phyloP scores from a whole-genome alignment of 371 early-diverging fungal species.

The Mucor racemosus region DNA sequence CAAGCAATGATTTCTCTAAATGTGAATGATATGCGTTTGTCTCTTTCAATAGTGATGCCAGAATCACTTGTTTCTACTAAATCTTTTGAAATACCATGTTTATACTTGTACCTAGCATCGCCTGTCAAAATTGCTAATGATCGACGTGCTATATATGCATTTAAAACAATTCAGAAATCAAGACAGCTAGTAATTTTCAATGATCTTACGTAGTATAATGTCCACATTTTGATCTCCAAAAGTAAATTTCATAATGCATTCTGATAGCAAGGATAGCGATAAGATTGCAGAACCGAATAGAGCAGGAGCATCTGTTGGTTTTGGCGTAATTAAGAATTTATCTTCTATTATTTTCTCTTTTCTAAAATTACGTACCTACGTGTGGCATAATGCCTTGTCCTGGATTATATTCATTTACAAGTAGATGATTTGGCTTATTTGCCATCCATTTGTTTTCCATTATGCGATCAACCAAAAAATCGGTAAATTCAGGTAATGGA shows the following conservation, averaged over 20 bases:
- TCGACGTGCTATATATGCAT: conserved; percentile 48
- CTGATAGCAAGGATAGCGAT: conserved; percentile 68
- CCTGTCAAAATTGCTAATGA: conserved; percentile 72
- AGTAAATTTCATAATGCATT: conserved; percentile 72
- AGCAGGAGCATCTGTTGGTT: conserved; percentile 57
- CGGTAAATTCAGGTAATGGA: conserved; percentile 57
- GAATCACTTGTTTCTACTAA: conserved; percentile 43
- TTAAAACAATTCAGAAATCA: too few relatives aligned
- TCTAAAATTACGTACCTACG: conserved; percentile 35
- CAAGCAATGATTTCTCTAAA: conserved; percentile 48
- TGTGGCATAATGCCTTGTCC: conserved; percentile 75
- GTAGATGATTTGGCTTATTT: conserved; percentile 59
- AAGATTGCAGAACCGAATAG: conserved; percentile 70
- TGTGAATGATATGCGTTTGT: conserved; percentile 49
- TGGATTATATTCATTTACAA: conserved; percentile 75
- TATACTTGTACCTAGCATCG: conserved; percentile 64
- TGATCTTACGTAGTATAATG: conserved; percentile 52
- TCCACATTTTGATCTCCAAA: conserved; percentile 34
- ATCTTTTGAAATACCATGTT: conserved; percentile 74
- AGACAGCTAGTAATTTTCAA: too few relatives aligned
- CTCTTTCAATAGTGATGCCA: conserved; percentile 36
- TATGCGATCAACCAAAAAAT: conserved; percentile 49
- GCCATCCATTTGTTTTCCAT: conserved; percentile 44
- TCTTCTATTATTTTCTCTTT: conserved; percentile 13
- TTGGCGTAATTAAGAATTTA: neutral